Evolutionary conservation across 1,284 basidiomycete genomes (phyloP), one percentile per base, ranked within the genome.

Genomic region (Sporisorium sorghi): DNA sequence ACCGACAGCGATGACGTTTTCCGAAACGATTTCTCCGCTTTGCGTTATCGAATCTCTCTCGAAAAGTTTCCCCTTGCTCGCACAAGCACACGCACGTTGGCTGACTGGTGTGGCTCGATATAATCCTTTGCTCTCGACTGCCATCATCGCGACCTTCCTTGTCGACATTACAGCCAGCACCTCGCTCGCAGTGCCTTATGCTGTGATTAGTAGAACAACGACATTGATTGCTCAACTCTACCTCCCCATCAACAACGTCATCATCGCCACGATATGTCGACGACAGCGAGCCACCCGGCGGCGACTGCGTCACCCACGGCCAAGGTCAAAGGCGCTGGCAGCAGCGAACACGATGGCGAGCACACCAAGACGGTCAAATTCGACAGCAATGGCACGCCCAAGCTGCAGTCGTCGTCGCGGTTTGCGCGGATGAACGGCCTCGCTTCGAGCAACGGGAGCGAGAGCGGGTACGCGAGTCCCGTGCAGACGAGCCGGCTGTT

Each of bases 381-480:
- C 54, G 44, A 30, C 40, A 43, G 47, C 23, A 42, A 64, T 14
- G 19, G 28, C 30, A 58, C 58, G 23, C 54, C 65, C 19, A 52
- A 44, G 15, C 14, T 73, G 3, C 71, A 68, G 24, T 64, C 65
- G 2, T 68, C 65, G 8, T 63, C 65, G 3, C 71, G 71, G 21
- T 68, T 73, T 23, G 59, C 65, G 6, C 71, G 65, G 2, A 61
- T 64, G 48, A 73, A 73, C 46, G 57, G 61, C 19, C 53, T 65
- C 30, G 57, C 17, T 33, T 24, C 35, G n/a, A n/a, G n/a, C 42
- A 40, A 40, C 37, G 37, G 37, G n/a, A 30, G 53, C 21, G 19
- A 6, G 17, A 57, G 17, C 37, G 37, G 37, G n/a, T 24, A 56
- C 21, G 19, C 11, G 17, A 57, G 17, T 17, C 19, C 33, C 5